Conservation (phyloP, 1,284 basidiomycete genomes). For the Coniferiporia weirii region DNA sequence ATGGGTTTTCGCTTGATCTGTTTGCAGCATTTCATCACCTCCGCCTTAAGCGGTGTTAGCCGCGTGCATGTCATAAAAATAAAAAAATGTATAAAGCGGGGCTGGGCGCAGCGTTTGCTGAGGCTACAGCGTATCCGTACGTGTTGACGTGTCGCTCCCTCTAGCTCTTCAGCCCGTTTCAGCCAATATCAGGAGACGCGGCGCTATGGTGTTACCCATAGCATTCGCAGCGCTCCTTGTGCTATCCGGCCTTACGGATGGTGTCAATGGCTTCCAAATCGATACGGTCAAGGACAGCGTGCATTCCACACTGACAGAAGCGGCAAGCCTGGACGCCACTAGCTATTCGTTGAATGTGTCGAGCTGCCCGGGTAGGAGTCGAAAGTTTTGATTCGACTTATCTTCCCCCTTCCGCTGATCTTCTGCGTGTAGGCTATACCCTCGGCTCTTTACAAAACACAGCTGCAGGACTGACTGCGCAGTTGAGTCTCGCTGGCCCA, state of each 20-base stretch:
- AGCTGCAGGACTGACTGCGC: slow-evolving; percentile 48
- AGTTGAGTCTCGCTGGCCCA: slow-evolving; percentile 50
- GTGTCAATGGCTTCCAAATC: neutral
- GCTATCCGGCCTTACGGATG: neutral
- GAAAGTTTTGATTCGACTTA: neutral
- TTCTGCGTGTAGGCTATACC: slow-evolving; percentile 42
- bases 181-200: too few species aligned
- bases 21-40: too few species aligned
- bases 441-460: slow-evolving; percentile 42
- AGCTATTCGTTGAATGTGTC: slow-evolving; percentile 25
- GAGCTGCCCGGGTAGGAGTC: slow-evolving; percentile 29
- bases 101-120: too few species aligned
- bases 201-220: neutral
- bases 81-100: too few species aligned
- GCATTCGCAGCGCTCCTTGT: neutral
- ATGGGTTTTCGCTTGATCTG: too few species aligned
- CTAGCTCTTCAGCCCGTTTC: too few species aligned
- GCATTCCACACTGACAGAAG: neutral
- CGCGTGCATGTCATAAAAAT: too few species aligned
- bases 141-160: too few species aligned
- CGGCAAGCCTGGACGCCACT: neutral
- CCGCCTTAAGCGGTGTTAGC: too few species aligned
- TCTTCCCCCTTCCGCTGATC: neutral
- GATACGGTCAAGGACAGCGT: neutral
- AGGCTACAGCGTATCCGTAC: too few species aligned